Base-by-base conservation (phyloP, 2,329 filamentous ascomycete genomes). In the Colletotrichum cordylinicola region DNA sequence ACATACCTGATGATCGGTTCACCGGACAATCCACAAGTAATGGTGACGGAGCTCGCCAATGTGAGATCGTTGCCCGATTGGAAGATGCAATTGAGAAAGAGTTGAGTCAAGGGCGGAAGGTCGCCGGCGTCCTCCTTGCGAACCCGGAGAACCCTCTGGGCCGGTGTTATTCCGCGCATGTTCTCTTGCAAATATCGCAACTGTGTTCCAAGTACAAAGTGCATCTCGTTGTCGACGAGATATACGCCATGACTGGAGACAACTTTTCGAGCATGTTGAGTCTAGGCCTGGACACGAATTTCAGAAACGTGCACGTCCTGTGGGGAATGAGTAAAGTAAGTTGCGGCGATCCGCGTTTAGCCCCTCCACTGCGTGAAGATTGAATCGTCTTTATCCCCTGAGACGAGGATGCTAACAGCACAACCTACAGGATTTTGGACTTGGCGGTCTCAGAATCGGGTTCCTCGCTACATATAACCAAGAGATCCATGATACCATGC, bases 1-100 rank as follows among this genome's bases (percentile, higher is more conserved):
- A 74, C 68, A 74, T 74, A n/a, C 35, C 67, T 13, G 60, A 72
- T 16, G 72, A 74, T 27, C 67, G 72, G 15, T 67, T 74, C 48
- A 66, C 67, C 16, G 60, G 52, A 10, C 27, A 29, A 5, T n/a
- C 43, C 2, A 60, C 48, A 8, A 13, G 18, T 2, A 43, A 35
- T 2, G 29, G 58, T 31, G 37, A 27, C 6, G 18, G 35, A 6
- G 29, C 31, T 4, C 60, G n/a, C n/a, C 6, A 31, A 0, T 56
- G 35, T 4, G 60, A 66, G 18, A 13, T 74, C 6, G 72, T 74
- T 3, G 21, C 7, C 3, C 72, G 72, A 13, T 15, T 74, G 1
- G 52, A 66, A 15, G 27, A n/a, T 7, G 67, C 67, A 15, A 72
- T 74, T 4, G 21, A 66, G 21, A 16, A n/a, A 7, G 72, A 74